Evolutionary conservation across 2,329 filamentous ascomycete genomes (phyloP), one percentile per base, ranked within the genome.

Genomic region (Tolypocladium ophioglossoides): DNA sequence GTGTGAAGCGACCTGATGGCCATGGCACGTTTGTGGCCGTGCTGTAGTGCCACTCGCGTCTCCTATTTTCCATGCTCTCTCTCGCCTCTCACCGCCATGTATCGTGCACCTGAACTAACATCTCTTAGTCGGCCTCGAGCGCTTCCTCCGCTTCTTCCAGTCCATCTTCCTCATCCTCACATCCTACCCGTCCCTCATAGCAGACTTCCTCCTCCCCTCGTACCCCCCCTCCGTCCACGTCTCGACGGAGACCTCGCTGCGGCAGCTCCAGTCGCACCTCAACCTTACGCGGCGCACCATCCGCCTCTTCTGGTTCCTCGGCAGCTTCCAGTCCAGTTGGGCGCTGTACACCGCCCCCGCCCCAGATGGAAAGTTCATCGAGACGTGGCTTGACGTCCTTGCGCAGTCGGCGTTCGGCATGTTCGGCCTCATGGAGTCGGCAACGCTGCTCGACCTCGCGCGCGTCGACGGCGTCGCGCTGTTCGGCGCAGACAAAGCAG

Each of bases 231-330:
- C 58, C 47, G 51, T 59, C 56, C 57, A 65, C 58, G 41, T 66
- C 8, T 57, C 66, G 10, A 65, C 70, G 18, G 63, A 62, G n/a
- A 56, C 65, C 10, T 65, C 69, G 35, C 67, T 74, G 34, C 53
- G 60, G 38, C 51, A 59, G 5, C 62, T 81, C 20, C 70, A 71
- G 56, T 57, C 63, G 47, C 72, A 71, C 40, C 63, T 82, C 53
- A 76, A 73, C 57, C 62, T 80, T 46, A 69, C 70, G 20, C 76
- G 87, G 39, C 79, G 85, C 24, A 83, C 80, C 68, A 77, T 89
- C 64, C 82, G 87, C 14, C 72, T 87, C 55, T 86, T 88, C 65
- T 83, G 84, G 62, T 89, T 85, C 64, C 68, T 87, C 52, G 80
- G 83, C 48, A 76, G 74, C 50, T 84, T 87, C 60, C 64, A 72